These are phyloP conservation scores for Gentiana straminea DNA, from an alignment of 257 asterid genomes.

Conservation along the genomic window DNA sequence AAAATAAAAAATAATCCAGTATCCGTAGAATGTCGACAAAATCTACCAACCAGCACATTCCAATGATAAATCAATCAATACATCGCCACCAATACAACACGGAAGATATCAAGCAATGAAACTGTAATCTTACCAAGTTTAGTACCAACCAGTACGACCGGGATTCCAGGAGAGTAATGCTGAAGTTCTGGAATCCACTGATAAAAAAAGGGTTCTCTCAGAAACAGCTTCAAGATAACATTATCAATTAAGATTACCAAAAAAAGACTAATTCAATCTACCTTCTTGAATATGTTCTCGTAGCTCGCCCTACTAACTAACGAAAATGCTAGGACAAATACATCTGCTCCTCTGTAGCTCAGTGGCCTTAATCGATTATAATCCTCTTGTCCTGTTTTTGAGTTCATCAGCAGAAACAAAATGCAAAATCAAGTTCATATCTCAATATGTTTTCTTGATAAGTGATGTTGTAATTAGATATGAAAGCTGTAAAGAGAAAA, in stretches of 20 bases:
- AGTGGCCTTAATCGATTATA: conserved; percentile 89
- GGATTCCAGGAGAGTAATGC: conserved; percentile 82
- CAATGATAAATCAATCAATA: neutral
- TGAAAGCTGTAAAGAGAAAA: neutral
- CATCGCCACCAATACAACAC: neutral
- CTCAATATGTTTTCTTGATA: neutral
- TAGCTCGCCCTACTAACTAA: conserved; percentile 95
- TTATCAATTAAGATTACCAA: neutral
- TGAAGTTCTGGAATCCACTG: conserved; percentile 98
- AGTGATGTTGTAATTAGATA: neutral
- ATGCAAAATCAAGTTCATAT: conserved; percentile 7
- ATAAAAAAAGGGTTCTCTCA: conserved; percentile 12
- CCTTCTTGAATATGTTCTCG: conserved; percentile 86
- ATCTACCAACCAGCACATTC: neutral
- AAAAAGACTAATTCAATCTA: conserved; percentile 10
- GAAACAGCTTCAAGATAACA: conserved; percentile 4
- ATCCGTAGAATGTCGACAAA: no score
- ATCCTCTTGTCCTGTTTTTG: conserved; percentile 81
- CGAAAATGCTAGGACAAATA: conserved; percentile 81
- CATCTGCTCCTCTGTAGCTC: conserved; percentile 96
- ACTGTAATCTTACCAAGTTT: conserved; percentile 50
- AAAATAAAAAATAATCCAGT: no score
- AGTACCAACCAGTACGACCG: conserved; percentile 79
- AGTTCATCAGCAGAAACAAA: conserved; percentile 14
- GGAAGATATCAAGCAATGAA: neutral